Evolutionary conservation across 257 asterid genomes (phyloP), one percentile per base, ranked within the genome.

Genomic region (Solanum virginianum): DNA sequence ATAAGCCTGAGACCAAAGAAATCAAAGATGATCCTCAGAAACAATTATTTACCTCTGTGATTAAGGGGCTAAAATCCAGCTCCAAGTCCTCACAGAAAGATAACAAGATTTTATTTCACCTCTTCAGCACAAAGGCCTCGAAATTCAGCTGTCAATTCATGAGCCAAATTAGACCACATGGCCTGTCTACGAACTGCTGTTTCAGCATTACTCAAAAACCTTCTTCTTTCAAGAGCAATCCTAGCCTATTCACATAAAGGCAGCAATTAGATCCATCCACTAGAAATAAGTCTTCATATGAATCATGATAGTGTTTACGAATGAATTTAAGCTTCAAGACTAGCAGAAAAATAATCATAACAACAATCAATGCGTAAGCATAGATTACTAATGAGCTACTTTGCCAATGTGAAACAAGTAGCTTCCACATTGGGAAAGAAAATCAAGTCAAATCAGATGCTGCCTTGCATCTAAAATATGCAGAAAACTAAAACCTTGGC

Each of bases 61-160:
- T 84, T 66, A 75, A 84, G 12, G 75, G 49, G 68, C 41, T 51
- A 59, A 55, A 65, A 68, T 16, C 26, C 65, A 79, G 29, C 10
- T 53, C 60, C 65, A 79, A 24, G 81, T 36, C 81, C 81, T 54
- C 49, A 69, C 69, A 66, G 82, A 22, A 87, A 65, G 39, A 10
- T 32, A 17, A 75, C 32, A 9, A 17, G 79, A 85, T 63, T 47
- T 55, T 82, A 22, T 55, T 72, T 86, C 89, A 95, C 99, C 98
- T 96, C 99, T 94, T 96, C 98, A 69, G 98, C 98, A 89, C 98
- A 94, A 86, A 96, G 95, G 72, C 97, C 98, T 83, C 99, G 98
- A 86, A 94, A 96, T 88, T 96, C 99, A 47, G 99, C 97, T 60
- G 99, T 96, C 98, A 96, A 94, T 92, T 96, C 99, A 91, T 96